Evolutionary conservation across 352 stramenopile genomes (phyloP).

Genomic region (Pythium brassicae): DNA sequence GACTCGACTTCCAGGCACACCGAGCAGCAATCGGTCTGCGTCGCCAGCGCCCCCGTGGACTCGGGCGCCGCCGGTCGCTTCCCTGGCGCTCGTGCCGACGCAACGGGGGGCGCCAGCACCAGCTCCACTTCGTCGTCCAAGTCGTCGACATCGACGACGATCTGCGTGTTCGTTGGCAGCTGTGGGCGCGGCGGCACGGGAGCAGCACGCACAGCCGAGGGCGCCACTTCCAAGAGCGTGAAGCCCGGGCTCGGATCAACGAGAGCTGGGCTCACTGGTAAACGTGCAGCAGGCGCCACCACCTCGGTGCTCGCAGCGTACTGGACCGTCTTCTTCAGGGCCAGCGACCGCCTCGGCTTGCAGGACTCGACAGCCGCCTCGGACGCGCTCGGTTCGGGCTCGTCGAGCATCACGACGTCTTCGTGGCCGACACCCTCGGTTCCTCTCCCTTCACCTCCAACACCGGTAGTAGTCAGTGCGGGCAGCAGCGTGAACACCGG

Average conservation of each 20-base stretch:
- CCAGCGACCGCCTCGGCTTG: conserved; percentile 11
- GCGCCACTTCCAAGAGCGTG: not conserved
- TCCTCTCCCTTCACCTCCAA: not conserved
- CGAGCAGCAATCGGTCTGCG: conserved; percentile 37
- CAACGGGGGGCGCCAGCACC: not conserved
- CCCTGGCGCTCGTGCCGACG: not conserved
- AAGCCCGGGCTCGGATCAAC: not conserved
- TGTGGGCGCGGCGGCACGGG: not conserved
- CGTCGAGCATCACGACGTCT: not conserved
- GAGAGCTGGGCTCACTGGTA: not conserved
- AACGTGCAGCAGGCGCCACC: not conserved
- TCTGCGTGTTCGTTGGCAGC: not conserved
- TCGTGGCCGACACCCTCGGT: not conserved
- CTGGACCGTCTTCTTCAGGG: conserved; percentile 3
- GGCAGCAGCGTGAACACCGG: conserved; percentile 8
- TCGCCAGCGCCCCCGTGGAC: not conserved
- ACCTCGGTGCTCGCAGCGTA: not conserved
- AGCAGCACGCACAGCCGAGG: not conserved
- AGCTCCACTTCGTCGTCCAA: conserved; percentile 6
- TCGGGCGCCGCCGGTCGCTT: not conserved
- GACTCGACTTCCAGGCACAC: conserved; percentile 80
- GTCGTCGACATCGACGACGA: conserved; percentile 11
- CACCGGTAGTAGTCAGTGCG: not conserved
- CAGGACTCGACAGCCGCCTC: not conserved
- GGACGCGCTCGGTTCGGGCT: not conserved